Percentiles rank a stretch among this genome's conserved stretches.
These are phyloP conservation scores for Lophium mytilinum DNA, from an alignment of 495 filamentous ascomycete species.

Conservation along the genomic window DNA sequence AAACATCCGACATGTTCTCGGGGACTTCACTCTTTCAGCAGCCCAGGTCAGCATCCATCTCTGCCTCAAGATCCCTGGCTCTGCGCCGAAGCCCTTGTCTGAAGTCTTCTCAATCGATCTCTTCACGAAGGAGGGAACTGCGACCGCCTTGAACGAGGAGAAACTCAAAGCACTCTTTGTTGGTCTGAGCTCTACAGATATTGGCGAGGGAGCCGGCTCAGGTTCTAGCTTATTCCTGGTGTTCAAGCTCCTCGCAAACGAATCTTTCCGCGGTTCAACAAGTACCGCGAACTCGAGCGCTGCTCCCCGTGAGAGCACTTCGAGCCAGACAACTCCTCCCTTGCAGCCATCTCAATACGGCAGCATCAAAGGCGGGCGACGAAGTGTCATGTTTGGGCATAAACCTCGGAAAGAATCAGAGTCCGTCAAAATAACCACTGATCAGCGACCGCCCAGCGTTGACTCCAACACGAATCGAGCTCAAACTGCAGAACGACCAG, in stretches of 20 bases:
- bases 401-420: conserved; percentile 35
- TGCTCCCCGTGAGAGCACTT: conserved; percentile 34
- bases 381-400: conserved; percentile 76
- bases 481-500: conserved; percentile 19
- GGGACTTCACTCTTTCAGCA: conserved; percentile 57
- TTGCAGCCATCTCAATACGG: conserved; percentile 35
- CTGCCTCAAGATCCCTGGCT: conserved; percentile 56
- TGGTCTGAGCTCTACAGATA: conserved; percentile 71
- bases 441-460: conserved; percentile 25
- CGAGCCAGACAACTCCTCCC: conserved; percentile 28
- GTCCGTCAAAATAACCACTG: conserved; percentile 34
- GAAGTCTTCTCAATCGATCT: conserved; percentile 78
- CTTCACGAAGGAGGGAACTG: conserved; percentile 51
- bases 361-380: conserved; percentile 52
- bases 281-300: conserved; percentile 29
- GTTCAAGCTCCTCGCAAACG: conserved; percentile 67
- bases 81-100: conserved; percentile 57
- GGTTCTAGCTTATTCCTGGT: conserved; percentile 70
- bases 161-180: conserved; percentile 81
- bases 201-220: conserved; percentile 63
- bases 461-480: conserved; percentile 7
- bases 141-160: conserved; percentile 35
- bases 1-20: conserved; percentile 71
- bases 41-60: conserved; percentile 72
- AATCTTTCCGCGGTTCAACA: conserved; percentile 24